phyloP scores from a whole-genome alignment of 2,329 filamentous ascomycete species.

The Sporothrix humicola region DNA sequence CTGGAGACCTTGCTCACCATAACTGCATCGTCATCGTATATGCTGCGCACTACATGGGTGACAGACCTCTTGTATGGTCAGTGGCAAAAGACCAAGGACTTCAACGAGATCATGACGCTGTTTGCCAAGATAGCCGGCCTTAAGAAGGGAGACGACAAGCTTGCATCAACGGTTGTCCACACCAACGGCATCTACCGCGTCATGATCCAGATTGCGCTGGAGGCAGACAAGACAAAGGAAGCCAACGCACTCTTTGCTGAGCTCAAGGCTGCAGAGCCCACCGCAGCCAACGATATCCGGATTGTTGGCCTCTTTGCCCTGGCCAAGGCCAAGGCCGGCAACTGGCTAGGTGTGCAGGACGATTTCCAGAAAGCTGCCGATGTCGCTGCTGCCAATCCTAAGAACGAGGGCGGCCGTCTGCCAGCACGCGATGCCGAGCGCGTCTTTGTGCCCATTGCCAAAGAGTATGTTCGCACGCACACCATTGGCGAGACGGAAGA shows the following conservation, averaged over 20 bases:
- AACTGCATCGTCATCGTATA: slow-evolving; percentile 31
- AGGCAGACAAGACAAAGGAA: slow-evolving; percentile 44
- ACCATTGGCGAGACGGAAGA: slow-evolving; percentile 49
- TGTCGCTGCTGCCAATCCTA: slow-evolving; percentile 18
- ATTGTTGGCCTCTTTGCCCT: slow-evolving; percentile 48
- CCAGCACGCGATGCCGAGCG: slow-evolving; percentile 40
- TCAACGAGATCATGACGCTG: slow-evolving; percentile 40
- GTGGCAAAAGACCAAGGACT: slow-evolving; percentile 44
- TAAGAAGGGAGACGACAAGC: slow-evolving; percentile 20
- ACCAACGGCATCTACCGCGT: slow-evolving; percentile 39
- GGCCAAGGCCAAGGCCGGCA: slow-evolving; percentile 47
- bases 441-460: slow-evolving; percentile 49
- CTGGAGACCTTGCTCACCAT: slow-evolving; percentile 43
- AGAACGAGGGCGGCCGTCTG: neutral
- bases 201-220: slow-evolving; percentile 51
- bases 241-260: slow-evolving; percentile 44
- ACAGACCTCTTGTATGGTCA: slow-evolving; percentile 47
- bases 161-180: slow-evolving; percentile 39
- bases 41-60: slow-evolving; percentile 47
- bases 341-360: slow-evolving; percentile 50
- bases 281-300: slow-evolving; percentile 43
- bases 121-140: slow-evolving; percentile 39
- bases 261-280: slow-evolving; percentile 41
- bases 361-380: slow-evolving; percentile 42
- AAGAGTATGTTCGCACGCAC: slow-evolving; percentile 49